Percentiles rank a stretch among this genome's conserved stretches.
Evolutionary conservation across 148 eudicot species (phyloP).

Genomic region (Rhododendron mucronatum): DNA sequence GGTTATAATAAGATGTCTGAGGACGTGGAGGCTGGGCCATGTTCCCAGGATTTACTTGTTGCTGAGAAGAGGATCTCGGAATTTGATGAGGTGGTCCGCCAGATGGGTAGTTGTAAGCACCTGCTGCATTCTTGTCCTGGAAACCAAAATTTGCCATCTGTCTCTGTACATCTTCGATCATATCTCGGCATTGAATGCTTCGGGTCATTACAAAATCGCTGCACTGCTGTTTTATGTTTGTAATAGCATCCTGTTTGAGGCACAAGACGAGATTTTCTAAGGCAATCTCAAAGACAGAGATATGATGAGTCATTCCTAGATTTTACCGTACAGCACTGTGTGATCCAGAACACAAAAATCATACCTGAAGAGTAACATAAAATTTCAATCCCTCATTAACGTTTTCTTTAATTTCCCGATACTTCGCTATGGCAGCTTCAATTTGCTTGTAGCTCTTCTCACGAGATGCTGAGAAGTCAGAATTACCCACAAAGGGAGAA

Average conservation of each 20-base stretch:
- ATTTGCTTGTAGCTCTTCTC: constrained; percentile 86
- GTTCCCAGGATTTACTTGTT: constrained; percentile 38
- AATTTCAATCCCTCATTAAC: constrained; percentile 93
- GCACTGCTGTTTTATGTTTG: constrained; percentile 83
- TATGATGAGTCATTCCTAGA: not conserved
- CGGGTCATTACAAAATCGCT: constrained; percentile 94
- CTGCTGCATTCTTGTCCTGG: constrained; percentile 54
- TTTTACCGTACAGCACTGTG: not conserved
- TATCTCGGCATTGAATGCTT: constrained; percentile 91
- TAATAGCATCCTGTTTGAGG: constrained; percentile 78
- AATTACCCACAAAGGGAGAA: not conserved
- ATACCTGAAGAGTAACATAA: constrained; percentile 95
- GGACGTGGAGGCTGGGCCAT: constrained; percentile 41
- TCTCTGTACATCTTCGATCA: constrained; percentile 88
- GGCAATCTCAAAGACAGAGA: not conserved
- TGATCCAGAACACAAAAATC: not conserved
- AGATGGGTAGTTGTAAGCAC: constrained; percentile 56
- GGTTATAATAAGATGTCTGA: constrained; percentile 44
- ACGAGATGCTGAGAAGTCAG: constrained; percentile 54
- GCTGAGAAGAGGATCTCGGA: constrained; percentile 49
- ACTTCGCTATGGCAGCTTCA: constrained; percentile 90
- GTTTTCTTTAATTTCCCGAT: constrained; percentile 84
- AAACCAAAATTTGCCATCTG: constrained; percentile 78
- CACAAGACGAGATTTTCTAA: not conserved
- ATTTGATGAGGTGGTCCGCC: constrained; percentile 50